Evolutionary conservation across 768 basidiomycete genomes (phyloP), one percentile per base, ranked within the genome.

Genomic region (Suillus paluster): DNA sequence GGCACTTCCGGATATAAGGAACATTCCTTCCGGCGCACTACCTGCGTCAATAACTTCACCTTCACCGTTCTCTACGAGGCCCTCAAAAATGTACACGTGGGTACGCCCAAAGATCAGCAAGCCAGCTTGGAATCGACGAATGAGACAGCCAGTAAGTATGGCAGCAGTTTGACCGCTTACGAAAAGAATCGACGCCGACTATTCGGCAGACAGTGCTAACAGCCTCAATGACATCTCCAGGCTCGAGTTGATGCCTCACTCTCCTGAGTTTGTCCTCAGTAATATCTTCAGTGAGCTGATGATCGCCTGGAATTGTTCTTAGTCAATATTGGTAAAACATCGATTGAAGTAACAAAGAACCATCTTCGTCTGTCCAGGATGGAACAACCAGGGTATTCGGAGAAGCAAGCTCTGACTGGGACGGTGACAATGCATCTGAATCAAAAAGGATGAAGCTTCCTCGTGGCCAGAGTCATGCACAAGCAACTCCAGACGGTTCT

Each of bases 31-130:
- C 0, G 94, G 93, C 1, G 94, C 94, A 68, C 96, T 92, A 54
- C 84, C 84, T 3, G 91, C 94, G 67, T 95, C 92, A 46, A 97
- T 89, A 33, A 97, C 86, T 70, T 95, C 94, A 0, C 94, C 94
- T 34, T 87, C 86, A n/a, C 90, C 86, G 59, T 87, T 89, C 72
- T 95, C 91, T 6, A 95, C 89, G 14, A 97, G 79, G 1, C 94
- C 94, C 66, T 98, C 95, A 17, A 97, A 75, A 81, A 97, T 91
- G 67, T 97, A 98, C 7, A 97, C 73, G 68, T 95, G 92, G 2
- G 86, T 89, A 49, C 83, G 84, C 14, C 95, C 96, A 17, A 95
- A 84, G 55, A 98, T 95, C 27, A 98, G 80, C 9, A 97, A 80
- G 0, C 96, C 95, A 60, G 95, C 94, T 74, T 33, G 10, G 10